A percentile compares a stretch with the other conserved stretches of the same genome.
phyloP scores from a whole-genome alignment of 345 rosid species.

The Eutrema yunnanense region DNA sequence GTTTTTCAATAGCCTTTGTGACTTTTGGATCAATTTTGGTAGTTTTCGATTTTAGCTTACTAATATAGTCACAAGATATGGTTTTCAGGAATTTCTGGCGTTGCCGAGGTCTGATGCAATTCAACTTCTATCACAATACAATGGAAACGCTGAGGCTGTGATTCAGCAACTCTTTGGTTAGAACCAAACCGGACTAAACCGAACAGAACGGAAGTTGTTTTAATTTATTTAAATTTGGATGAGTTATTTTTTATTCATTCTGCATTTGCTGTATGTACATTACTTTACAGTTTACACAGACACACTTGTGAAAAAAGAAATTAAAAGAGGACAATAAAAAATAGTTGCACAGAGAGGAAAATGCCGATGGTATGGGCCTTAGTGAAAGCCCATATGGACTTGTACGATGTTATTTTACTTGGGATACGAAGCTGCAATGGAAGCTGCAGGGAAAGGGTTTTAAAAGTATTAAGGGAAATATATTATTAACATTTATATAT shows the following conservation, averaged over 20 bases:
- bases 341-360: not conserved
- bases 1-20: slow-evolving; percentile 7
- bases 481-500: not conserved
- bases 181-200: slow-evolving; percentile 8
- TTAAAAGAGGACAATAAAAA: not conserved
- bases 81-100: slow-evolving; percentile 91
- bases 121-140: slow-evolving; percentile 81
- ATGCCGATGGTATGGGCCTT: not conserved
- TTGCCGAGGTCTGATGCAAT: slow-evolving; percentile 94
- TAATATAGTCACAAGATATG: not conserved
- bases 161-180: slow-evolving; percentile 73
- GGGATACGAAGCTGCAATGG: not conserved
- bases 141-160: slow-evolving; percentile 77
- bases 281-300: slow-evolving; percentile 11
- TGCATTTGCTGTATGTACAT: slow-evolving; percentile 19
- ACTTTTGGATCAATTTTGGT: not conserved
- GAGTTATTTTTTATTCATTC: slow-evolving; percentile 19
- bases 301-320: not conserved
- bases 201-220: not conserved
- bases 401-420: not conserved
- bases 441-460: not conserved
- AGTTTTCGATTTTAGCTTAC: not conserved
- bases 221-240: slow-evolving; percentile 4
- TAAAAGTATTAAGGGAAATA: not conserved
- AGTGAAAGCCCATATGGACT: not conserved